Evolutionary conservation across 2,329 filamentous ascomycete species (phyloP), one percentile per base, ranked within the genome.

Genomic region (Penicillium psychrosexuale): DNA sequence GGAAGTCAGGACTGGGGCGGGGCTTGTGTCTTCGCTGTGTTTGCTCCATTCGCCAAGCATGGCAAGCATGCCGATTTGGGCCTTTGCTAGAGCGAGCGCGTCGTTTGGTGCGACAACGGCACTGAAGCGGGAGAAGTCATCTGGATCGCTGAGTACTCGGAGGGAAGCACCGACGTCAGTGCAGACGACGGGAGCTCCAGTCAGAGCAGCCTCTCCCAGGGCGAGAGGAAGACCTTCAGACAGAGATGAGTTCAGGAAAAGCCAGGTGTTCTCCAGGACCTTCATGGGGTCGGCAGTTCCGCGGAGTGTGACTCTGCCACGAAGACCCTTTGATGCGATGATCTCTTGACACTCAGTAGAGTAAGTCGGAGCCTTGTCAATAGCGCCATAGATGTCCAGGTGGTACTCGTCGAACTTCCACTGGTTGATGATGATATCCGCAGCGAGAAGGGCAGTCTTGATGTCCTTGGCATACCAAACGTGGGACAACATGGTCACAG

Each of bases 91-190:
- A 5, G 81, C 79, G 36, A 78, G 77, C 4, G 84, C 78, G 65
- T 87, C 84, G 61, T 87, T 87, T 2, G 84, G 84, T 13, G 84
- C 81, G 3, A 87, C 83, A 5, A 87, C 82, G 54, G 83, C 84
- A 58, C 82, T 84, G 72, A 83, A 87, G 27, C 78, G 73, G 5
- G 78, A 73, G 60, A 74, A 77, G 44, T 76, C 74, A 47, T 79
- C 72, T 3, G 73, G 71, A 43, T 76, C 73, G 40, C 71, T 76
- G 11, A 75, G 66, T 1, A 76, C 73, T 9, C 72, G 71, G 3
- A 75, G 65, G 2, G 74, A 75, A 12, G 74, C 73, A 15, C 74
- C 73, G 8, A 75, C 74, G 30, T 75, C 73, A 22, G 73, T 76
- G 50, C 72, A 75, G 49, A 75, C 73, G 1, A 78, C 74, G 0